phyloP scores from a whole-genome alignment of 345 rosid genomes.

The Salix brachista region DNA sequence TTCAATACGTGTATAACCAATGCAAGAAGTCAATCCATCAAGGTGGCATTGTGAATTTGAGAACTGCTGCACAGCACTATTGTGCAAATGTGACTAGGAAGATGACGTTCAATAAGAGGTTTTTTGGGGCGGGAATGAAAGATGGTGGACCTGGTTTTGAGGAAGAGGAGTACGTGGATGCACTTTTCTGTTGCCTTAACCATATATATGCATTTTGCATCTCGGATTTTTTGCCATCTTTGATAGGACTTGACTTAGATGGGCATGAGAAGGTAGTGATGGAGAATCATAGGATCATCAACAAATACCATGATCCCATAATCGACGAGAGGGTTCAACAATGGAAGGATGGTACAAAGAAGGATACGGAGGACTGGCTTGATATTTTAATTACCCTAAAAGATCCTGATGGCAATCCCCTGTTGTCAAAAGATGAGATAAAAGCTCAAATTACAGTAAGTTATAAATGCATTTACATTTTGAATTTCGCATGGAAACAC shows the following conservation, averaged over 20 bases:
- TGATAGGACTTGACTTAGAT: constrained; percentile 34
- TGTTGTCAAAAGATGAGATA: constrained; percentile 38
- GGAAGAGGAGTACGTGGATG: constrained; percentile 34
- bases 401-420: constrained; percentile 27
- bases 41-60: constrained; percentile 8
- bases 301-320: constrained; percentile 37
- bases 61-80: constrained; percentile 13
- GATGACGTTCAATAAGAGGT: constrained; percentile 21
- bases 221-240: constrained; percentile 46
- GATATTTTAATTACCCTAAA: constrained; percentile 32
- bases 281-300: constrained; percentile 5
- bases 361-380: constrained; percentile 39
- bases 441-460: constrained; percentile 40
- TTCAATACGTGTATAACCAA: constrained; percentile 26
- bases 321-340: constrained; percentile 28
- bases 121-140: constrained; percentile 14
- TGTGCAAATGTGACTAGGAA: constrained; percentile 24
- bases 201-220: constrained; percentile 39
- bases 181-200: constrained; percentile 34
- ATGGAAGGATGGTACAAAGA: constrained; percentile 27
- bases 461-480: too few relatives aligned
- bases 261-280: constrained; percentile 34
- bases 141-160: constrained; percentile 28
- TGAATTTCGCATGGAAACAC: too few relatives aligned
- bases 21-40: background rate